phyloP scores from a whole-genome alignment of 805 yeast species.

The Ogataea neopini region DNA sequence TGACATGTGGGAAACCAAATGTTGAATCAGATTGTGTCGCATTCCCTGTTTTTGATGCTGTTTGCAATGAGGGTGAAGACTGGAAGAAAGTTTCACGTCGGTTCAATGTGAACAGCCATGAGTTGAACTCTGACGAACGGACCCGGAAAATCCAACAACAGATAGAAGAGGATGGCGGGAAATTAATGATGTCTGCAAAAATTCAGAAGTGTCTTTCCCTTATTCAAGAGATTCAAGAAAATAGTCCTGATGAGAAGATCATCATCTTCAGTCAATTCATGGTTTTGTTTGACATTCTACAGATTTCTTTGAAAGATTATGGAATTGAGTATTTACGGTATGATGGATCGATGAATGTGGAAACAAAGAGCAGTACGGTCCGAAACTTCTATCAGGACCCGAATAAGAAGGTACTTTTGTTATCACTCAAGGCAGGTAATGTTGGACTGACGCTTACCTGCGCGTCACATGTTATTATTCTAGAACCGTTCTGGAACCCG shows the following conservation, averaged over 20 bases:
- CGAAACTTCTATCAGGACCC: conserved; percentile 61
- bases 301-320: conserved; percentile 49
- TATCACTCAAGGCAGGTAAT: conserved; percentile 91
- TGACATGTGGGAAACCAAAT: conserved; percentile 47
- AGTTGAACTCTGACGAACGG: conserved; percentile 30
- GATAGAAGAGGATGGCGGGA: conserved; percentile 37
- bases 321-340: conserved; percentile 58
- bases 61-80: conserved; percentile 32
- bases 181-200: conserved; percentile 67
- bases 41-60: conserved; percentile 53
- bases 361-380: conserved; percentile 63
- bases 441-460: conserved; percentile 93
- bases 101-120: conserved; percentile 25
- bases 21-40: conserved; percentile 44
- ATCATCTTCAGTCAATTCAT: conserved; percentile 88
- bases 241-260: conserved; percentile 67
- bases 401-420: conserved; percentile 56
- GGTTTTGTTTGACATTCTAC: conserved; percentile 66
- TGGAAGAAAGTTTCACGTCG: conserved; percentile 28
- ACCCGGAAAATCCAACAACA: conserved; percentile 28
- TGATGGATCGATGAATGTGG: conserved; percentile 80
- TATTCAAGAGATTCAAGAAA: conserved; percentile 49
- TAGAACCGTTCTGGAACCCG: conserved; percentile 99
- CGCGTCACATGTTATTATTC: conserved; percentile 87
- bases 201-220: conserved; percentile 60